Evolutionary conservation across 192 early-diverging fungal species (phyloP).

Genomic region (Paraglomus occultum): DNA sequence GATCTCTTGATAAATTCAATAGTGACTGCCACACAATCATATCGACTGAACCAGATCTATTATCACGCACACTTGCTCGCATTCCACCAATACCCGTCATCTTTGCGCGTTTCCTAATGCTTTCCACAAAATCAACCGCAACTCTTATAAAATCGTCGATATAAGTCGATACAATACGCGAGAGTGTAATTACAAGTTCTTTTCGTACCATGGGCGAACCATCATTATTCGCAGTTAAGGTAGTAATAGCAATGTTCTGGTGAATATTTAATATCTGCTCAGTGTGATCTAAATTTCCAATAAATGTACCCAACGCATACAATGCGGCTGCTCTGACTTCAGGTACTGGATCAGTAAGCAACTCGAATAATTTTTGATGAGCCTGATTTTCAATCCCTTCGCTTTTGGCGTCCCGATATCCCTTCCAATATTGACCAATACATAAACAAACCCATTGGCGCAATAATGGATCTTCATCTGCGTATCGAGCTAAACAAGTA

Average conservation of each 20-base stretch:
- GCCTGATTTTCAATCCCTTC: conserved; percentile 59
- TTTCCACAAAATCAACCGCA: conserved; percentile 52
- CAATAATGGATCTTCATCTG: conserved; percentile 69
- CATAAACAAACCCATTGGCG: conserved; percentile 91
- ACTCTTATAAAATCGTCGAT: conserved; percentile 61
- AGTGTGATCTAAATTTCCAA: conserved; percentile 66
- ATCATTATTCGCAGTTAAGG: conserved; percentile 68
- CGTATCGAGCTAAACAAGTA: conserved; percentile 63
- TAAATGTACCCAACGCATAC: conserved; percentile 77
- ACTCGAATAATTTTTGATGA: conserved; percentile 56
- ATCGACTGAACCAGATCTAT: conserved; percentile 53
- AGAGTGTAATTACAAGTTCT: conserved; percentile 80
- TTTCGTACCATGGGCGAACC: conserved; percentile 87
- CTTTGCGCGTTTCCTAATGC: conserved; percentile 40
- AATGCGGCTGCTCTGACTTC: conserved; percentile 84
- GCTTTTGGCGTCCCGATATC: conserved; percentile 68
- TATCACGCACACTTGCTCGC: conserved; percentile 35
- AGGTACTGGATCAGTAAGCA: conserved; percentile 67
- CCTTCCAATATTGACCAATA: conserved; percentile 82
- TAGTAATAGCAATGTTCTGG: conserved; percentile 68
- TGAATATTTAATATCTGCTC: conserved; percentile 71
- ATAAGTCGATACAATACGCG: conserved; percentile 71
- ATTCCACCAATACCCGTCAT: conserved; percentile 21
- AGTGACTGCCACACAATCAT: conserved; percentile 78
- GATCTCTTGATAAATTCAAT: conserved; percentile 77